Evolutionary conservation across 352 stramenopile species (phyloP).

Genomic region (Phytophthora palmivora): DNA sequence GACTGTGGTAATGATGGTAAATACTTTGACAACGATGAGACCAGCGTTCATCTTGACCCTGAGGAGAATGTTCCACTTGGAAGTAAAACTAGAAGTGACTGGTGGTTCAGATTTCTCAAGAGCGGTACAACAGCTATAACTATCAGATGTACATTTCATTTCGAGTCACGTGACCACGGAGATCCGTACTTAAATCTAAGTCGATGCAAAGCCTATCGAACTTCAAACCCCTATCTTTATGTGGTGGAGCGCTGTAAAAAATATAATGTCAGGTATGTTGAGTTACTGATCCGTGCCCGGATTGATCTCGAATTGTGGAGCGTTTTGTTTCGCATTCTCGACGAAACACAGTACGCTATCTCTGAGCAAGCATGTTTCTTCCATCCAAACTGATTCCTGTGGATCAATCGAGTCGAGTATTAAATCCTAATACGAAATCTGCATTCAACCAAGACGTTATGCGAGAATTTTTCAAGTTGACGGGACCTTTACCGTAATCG

Average conservation of each 20-base stretch:
- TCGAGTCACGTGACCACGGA: background rate
- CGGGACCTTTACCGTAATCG: conserved; percentile 2
- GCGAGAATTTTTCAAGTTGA: background rate
- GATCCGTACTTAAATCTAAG: background rate
- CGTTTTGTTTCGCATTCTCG: too few relatives aligned
- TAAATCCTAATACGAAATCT: too few relatives aligned
- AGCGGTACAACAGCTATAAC: background rate
- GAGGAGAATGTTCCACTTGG: background rate
- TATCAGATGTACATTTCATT: background rate
- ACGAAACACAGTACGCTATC: too few relatives aligned
- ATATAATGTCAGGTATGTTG: too few relatives aligned
- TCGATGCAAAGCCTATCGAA: too few relatives aligned
- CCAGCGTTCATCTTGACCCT: background rate
- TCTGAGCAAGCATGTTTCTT: too few relatives aligned
- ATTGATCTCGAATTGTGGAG: too few relatives aligned
- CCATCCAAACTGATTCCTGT: too few relatives aligned
- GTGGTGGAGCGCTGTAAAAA: too few relatives aligned
- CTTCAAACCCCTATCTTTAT: too few relatives aligned
- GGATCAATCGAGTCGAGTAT: too few relatives aligned
- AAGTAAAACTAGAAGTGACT: conserved; percentile 1
- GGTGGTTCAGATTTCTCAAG: background rate
- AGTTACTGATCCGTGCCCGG: too few relatives aligned
- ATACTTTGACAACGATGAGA: conserved; percentile 7
- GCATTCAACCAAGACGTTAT: background rate
- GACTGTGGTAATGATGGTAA: conserved; percentile 32